A percentile compares a stretch with the other conserved stretches of the same genome.
These are phyloP conservation scores for Citrus australasica DNA, from an alignment of 345 rosid species.

Conservation along the genomic window DNA sequence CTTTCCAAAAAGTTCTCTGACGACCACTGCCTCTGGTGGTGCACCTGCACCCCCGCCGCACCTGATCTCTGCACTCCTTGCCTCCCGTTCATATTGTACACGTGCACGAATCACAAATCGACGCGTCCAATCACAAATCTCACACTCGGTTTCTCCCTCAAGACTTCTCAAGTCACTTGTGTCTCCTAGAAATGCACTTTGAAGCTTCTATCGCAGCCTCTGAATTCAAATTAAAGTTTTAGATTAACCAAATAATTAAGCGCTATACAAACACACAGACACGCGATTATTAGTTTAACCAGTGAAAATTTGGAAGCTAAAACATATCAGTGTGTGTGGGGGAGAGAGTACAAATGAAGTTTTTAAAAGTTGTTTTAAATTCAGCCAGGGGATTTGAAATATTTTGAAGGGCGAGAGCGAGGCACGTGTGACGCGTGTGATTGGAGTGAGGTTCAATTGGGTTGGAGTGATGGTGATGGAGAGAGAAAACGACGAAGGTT, in stretches of 20 bases:
- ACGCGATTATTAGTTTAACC: background rate
- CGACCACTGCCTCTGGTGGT: slow-evolving; percentile 85
- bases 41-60: slow-evolving; percentile 62
- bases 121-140: background rate
- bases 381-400: background rate
- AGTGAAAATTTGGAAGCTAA: background rate
- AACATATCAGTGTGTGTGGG: background rate
- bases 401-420: background rate
- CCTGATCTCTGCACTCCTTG: slow-evolving; percentile 80
- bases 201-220: slow-evolving; percentile 14
- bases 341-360: background rate
- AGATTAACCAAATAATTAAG: too few species aligned
- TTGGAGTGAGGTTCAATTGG: background rate
- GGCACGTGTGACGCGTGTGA: slow-evolving; percentile 7
- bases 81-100: slow-evolving; percentile 52
- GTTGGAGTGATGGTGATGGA: background rate
- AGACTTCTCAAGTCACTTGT: background rate
- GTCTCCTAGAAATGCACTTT: background rate
- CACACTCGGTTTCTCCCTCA: background rate
- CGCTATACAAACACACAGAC: too few species aligned
- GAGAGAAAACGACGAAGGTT: slow-evolving; percentile 15
- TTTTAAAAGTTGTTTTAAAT: background rate
- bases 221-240: slow-evolving; percentile 10
- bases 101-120: background rate
- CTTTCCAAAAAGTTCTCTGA: slow-evolving; percentile 73